Evolutionary conservation across 352 stramenopile genomes (phyloP), one percentile per base, ranked within the genome.

Genomic region (Phytopythium vexans): DNA sequence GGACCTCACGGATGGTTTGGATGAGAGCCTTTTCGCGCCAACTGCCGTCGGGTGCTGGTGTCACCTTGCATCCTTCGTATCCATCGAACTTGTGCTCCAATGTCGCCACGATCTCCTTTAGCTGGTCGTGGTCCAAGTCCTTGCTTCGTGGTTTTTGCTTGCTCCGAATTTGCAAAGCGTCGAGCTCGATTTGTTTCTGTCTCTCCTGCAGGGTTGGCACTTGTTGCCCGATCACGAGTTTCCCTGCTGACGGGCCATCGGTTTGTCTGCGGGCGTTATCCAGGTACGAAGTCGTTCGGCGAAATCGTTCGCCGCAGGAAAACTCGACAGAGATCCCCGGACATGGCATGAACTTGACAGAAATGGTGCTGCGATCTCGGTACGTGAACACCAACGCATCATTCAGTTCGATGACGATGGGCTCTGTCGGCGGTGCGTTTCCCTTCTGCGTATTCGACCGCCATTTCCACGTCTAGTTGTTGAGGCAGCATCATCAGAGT

Each of bases 371-470:
- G 35, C 82, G 72, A 33, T 88, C 72, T 38, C 60, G 73, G 58
- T 84, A 96, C 10, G 70, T 89, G 63, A 95, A 80, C 12, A 70
- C 40, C 37, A 96, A 47, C 42, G 56, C 60, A 36, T 92, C 76
- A 52, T 94, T 96, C 37, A 96, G 68, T 12, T 62, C 58, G 46
- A 96, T 89, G 11, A 70, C 38, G 6, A 96, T 64, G 2, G 81
- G 66, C 8, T 88, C 63, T 2, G 48, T 43, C 6, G 86, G 86
- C 9, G 80, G 77, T 41, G 52, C 70, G 8, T 83, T 85, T 39
- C 78, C 72, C 16, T 87, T 62, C 50, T 91, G 80, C 2, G 72
- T 72, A 57, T 89, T 87, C 4, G 61, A 59, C 32, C 88, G 62
- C 78, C 81, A 91, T 16, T 68, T 67, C 81, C 78, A 91, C n/a